Base-by-base conservation (phyloP, 768 basidiomycete genomes). In the Phallus indusiatus region DNA sequence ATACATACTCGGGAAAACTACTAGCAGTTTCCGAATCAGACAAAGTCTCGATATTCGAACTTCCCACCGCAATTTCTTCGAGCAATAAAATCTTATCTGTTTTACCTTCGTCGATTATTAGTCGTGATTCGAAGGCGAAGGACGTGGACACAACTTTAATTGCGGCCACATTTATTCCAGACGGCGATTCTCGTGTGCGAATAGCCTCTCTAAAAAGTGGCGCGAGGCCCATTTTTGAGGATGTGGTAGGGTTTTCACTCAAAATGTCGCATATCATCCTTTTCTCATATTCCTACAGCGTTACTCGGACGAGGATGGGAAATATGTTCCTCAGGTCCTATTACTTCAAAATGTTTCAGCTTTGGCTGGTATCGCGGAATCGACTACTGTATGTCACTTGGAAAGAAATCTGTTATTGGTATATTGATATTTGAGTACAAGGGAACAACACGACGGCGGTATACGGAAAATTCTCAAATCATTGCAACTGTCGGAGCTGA, bases 401-500 rank as follows among this genome's bases (percentile, higher is more conserved):
- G 18, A 24, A 34, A 24, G 33, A 28, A 20, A 17, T 51, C n/a
- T 16, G 18, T 59, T 28, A 21, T 36, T 20, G 21, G 6, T 22
- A 35, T 12, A 8, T 24, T 35, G 17, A 21, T 42, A 17, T 59
- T 18, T 49, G 22, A 2, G 28, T 20, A 8, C 33, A 24, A 59
- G 57, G 47, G 49, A 17, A 42, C 35, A 18, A 18, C 54, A 22
- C 60, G 77, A 64, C 83, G 81, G 65, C 83, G 90, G 46, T 92
- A 92, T 68, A 72, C 73, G 51, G 90, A 92, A 68, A 68, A 78
- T 8, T 73, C 84, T 9, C 72, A 77, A 8, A 64, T 87, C n/a
- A 78, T 81, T 9, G 76, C 90, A 53, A 78, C 78, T 49, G 83
- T 84, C n/a, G 90, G 88, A 7, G 68, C 76, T 24, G 82, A 84